Base-by-base conservation (phyloP, 208 protist genomes). In the Crithidia bombi region DNA sequence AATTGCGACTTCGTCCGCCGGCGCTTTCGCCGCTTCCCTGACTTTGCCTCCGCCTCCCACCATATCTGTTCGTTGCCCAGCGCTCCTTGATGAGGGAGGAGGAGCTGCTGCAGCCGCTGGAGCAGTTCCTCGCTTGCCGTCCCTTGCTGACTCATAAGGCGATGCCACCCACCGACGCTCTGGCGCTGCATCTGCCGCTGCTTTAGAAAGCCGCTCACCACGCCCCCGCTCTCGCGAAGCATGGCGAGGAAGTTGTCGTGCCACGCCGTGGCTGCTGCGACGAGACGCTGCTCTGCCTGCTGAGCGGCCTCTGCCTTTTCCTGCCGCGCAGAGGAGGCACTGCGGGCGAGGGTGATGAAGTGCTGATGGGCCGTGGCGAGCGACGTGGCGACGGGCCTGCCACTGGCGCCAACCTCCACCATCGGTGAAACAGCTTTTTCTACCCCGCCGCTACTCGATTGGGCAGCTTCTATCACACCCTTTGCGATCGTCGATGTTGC, bases 251-350 rank as follows among this genome's bases (percentile, higher is more conserved):
- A 67, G 19, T 21, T 52, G 7, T 41, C 46, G 11, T 64, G 58
- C 71, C 71, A 77, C 17, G 64, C 30, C 14, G 36, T 38, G 10
- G 67, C 71, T 0, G 71, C 21, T 3, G 71, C 26, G 19, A 62
- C 64, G 3, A 71, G 63, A 4, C 57, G 47, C 49, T 77, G 63
- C 57, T 77, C 71, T 19, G 64, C 71, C 33, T 41, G 44, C 49
- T 71, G 64, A 11, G 71, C 58, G 11, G 55, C 64, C 30, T 71
- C 58, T 5, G 46, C 41, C 23, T 67, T 56, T 23, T 65, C 64
- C 21, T 50, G 64, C 17, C 71, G 71, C 3, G 39, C 5, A 9
- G 64, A 35, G 6, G 64, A n/a, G 28, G 63, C 46, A 5, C 9
- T 14, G 39, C 71, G 71, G 10, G 67, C 71, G 19, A 71, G 17